Evolutionary conservation across 1,284 basidiomycete genomes (phyloP), one percentile per base, ranked within the genome.

Genomic region (Ceratobasidium sp.): DNA sequence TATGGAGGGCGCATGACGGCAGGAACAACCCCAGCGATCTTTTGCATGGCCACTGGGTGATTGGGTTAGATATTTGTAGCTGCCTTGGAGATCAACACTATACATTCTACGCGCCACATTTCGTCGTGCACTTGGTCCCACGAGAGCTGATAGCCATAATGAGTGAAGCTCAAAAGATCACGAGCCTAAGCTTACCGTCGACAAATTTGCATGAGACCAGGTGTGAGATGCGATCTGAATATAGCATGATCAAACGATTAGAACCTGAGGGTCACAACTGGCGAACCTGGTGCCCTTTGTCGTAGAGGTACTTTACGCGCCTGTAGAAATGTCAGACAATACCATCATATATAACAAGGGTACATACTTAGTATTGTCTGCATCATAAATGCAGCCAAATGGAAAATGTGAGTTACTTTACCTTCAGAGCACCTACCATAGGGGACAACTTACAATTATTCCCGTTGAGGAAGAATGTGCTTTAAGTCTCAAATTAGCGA

Each of bases 1-100:
- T 53, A 76, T 10, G 75, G 75, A 43, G 75, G 75, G 50, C 75
- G 73, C 72, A 76, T 73, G 39, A 67, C 72, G 10, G 74, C 69
- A 16, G 75, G 74, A 30, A 57, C 32, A 18, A 72, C 61, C 9
- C 74, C 74, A 5, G 60, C 21, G 34, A 74, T 72, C 60, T 43
- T 57, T 48, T 59, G 39, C 52, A 74, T 21, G 41, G 73, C 73
- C 73, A 72, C 73, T 74, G n/a, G 60, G 46, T 14, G 36, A 39
- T 6, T 39, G 6, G 14, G 36, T 39, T 39, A 6, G 36, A 39
- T 14, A 6, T 6, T 39, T 14, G 36, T 6, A 39, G 14, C 6
- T 39, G 36, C 8, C 14, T 39, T n/a, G n/a, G n/a, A n/a, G n/a
- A n/a, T n/a, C n/a, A n/a, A 4, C 8, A 18, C 32, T 43, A 52